These are phyloP conservation scores for Gossypium raimondii DNA, from an alignment of 345 rosid genomes.

Conservation along the genomic window DNA sequence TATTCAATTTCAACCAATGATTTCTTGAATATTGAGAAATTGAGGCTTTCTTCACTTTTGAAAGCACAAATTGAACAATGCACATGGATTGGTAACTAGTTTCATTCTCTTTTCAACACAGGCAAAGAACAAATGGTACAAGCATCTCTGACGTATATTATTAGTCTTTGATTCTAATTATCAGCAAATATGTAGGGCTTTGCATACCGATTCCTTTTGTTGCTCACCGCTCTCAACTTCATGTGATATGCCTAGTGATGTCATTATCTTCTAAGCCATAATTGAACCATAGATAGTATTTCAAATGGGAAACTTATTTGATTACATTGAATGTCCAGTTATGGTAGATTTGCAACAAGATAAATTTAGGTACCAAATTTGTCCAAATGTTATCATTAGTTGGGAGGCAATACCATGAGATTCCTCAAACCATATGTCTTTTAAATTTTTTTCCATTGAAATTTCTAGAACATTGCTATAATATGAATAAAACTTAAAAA, in stretches of 20 bases:
- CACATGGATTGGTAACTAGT: not conserved
- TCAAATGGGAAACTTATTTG: not conserved
- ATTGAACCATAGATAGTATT: not conserved
- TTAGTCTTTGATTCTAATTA: not conserved
- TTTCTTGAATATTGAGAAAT: not conserved
- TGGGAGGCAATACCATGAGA: not conserved
- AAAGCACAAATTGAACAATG: not conserved
- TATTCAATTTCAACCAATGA: too few species aligned
- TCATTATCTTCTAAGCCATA: not conserved
- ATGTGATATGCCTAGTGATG: not conserved
- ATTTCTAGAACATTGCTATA: not conserved
- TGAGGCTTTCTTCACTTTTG: not conserved
- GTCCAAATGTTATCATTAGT: not conserved
- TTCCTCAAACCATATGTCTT: not conserved
- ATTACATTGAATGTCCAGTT: too few species aligned
- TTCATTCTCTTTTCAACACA: not conserved
- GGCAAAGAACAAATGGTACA: not conserved
- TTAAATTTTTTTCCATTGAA: not conserved
- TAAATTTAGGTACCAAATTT: not conserved
- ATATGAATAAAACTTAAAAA: too few species aligned
- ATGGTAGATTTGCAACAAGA: not conserved
- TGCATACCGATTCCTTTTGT: not conserved
- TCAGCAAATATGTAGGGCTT: not conserved
- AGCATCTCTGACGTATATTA: not conserved
- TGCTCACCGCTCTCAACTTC: not conserved